phyloP scores from a whole-genome alignment of 1,284 basidiomycete genomes.

The Irpex lacteus region DNA sequence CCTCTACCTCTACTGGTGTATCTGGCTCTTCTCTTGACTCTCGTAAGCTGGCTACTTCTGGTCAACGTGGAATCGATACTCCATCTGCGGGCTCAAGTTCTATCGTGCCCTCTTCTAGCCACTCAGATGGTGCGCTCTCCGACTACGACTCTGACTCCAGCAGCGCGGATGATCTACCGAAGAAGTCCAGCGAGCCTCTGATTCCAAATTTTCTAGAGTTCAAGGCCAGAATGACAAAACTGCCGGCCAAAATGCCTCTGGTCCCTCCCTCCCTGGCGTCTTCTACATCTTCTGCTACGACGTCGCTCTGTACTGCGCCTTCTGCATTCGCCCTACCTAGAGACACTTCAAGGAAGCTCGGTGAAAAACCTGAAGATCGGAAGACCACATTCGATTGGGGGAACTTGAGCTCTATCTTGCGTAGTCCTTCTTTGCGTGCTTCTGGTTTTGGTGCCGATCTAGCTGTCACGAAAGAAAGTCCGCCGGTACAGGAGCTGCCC shows the following conservation, averaged over 20 bases:
- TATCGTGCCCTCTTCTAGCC: no score
- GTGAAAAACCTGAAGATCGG: no score
- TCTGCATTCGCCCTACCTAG: no score
- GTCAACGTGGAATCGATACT: neutral
- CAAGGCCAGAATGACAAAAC: neutral
- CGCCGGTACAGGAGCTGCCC: neutral
- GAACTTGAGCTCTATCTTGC: no score
- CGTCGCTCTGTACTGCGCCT: no score
- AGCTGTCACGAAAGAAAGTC: neutral
- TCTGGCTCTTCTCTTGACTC: neutral
- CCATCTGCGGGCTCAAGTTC: no score
- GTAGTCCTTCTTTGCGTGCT: no score
- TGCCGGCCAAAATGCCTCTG: no score
- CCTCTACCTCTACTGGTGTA: neutral
- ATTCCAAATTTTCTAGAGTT: neutral
- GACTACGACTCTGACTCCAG: neutral
- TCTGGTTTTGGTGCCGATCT: neutral
- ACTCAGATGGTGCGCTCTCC: neutral
- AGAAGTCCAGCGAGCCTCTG: neutral
- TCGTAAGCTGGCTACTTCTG: neutral
- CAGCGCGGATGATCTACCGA: neutral
- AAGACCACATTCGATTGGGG: no score
- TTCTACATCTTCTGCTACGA: no score
- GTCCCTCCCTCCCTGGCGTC: no score
- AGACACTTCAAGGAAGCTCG: no score